A percentile compares a stretch with the other conserved stretches of the same genome.
Conservation (phyloP, 257 asterid genomes). For the Solanum virginianum region DNA sequence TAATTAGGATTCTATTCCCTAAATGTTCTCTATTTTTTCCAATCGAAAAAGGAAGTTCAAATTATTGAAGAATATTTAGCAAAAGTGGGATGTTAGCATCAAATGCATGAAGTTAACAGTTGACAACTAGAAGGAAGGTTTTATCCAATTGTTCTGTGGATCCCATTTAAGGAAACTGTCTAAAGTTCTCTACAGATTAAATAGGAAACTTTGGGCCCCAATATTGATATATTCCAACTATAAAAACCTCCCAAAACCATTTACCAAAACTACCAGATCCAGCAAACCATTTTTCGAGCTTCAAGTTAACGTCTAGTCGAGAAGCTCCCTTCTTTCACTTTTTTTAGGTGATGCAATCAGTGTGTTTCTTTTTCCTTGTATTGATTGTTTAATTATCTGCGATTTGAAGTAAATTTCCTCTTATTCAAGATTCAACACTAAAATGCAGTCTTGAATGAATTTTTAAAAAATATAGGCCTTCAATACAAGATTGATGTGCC, state of each 20-base stretch:
- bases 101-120: constrained; percentile 9
- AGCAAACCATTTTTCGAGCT: not conserved
- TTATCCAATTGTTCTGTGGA: constrained; percentile 13
- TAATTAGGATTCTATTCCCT: not conserved
- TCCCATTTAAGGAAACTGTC: constrained; percentile 20
- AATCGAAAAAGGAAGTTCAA: not conserved
- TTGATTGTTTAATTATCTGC: not conserved
- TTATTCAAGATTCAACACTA: not conserved
- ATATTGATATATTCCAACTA: constrained; percentile 14
- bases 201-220: constrained; percentile 25
- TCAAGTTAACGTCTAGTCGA: not conserved
- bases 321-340: not conserved
- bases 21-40: not conserved
- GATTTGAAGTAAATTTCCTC: not conserved
- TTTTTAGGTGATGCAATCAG: not conserved
- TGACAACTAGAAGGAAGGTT: constrained; percentile 4
- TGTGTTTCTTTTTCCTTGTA: not conserved
- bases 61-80: not conserved
- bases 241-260: constrained; percentile 31
- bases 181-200: not conserved
- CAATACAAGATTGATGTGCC: not conserved
- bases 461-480: not conserved
- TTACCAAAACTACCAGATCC: constrained; percentile 19
- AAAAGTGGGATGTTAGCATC: not conserved
- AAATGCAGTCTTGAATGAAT: not conserved